Conservation (phyloP, 1,139 yeast species). For the Eremothecium gossypii region DNA sequence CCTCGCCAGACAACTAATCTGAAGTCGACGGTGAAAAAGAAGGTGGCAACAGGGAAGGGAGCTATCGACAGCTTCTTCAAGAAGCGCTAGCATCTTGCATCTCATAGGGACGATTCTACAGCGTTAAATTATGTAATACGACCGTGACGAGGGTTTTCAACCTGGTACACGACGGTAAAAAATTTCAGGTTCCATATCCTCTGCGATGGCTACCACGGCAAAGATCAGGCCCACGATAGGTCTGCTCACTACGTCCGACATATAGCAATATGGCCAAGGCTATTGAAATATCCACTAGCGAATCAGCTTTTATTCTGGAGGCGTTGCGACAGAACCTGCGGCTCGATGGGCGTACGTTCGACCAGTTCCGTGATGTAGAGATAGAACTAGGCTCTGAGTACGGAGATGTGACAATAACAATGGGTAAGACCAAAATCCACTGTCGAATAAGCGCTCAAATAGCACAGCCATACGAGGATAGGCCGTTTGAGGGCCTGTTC, state of each 20-base stretch:
- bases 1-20: background rate
- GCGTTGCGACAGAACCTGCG: slow-evolving; percentile 57
- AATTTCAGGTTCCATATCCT: no score
- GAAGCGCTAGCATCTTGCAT: slow-evolving; percentile 5
- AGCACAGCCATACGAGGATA: slow-evolving; percentile 75
- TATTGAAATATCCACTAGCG: slow-evolving; percentile 58
- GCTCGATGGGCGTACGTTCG: slow-evolving; percentile 56
- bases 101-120: no score
- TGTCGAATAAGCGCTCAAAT: slow-evolving; percentile 75
- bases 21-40: slow-evolving; percentile 21
- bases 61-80: slow-evolving; percentile 57
- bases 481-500: slow-evolving; percentile 91
- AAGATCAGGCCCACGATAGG: no score
- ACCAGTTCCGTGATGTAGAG: slow-evolving; percentile 54
- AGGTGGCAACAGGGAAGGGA: slow-evolving; percentile 50
- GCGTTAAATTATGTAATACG: no score
- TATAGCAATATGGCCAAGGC: slow-evolving; percentile 42
- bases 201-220: no score
- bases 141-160: no score
- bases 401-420: slow-evolving; percentile 69
- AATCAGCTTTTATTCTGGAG: slow-evolving; percentile 50
- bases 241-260: background rate
- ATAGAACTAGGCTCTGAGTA: slow-evolving; percentile 59
- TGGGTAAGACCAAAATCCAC: slow-evolving; percentile 69
- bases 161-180: no score